Conservation (phyloP, 768 basidiomycete species). For the Termitomyces sp. region DNA sequence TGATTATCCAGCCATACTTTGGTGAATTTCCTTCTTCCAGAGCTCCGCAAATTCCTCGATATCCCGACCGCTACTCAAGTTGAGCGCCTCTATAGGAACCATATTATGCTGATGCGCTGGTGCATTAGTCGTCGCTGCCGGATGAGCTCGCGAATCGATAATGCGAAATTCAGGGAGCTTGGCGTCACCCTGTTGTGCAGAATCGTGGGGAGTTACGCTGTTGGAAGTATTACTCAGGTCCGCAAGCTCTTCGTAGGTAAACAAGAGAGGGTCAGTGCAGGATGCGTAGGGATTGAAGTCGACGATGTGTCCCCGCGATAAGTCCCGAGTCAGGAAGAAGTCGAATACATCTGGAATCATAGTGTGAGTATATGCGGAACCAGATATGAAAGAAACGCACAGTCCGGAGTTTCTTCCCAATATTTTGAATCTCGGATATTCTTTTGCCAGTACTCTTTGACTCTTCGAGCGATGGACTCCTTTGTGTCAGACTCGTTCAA, state of each 20-base stretch:
- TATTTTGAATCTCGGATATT: constrained; percentile 48
- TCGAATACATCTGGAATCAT: constrained; percentile 71
- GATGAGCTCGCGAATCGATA: constrained; percentile 75
- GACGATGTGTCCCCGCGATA: constrained; percentile 72
- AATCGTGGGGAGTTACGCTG: background rate
- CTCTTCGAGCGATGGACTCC: constrained; percentile 44
- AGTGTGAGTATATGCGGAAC: background rate
- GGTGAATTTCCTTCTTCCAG: constrained; percentile 54
- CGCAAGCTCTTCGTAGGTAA: constrained; percentile 74
- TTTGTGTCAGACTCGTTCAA: constrained; percentile 62
- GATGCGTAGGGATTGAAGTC: constrained; percentile 90
- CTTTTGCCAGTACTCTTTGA: constrained; percentile 64
- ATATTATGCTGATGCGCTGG: constrained; percentile 85
- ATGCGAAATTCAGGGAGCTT: constrained; percentile 48
- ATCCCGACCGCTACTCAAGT: constrained; percentile 67
- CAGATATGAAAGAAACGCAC: constrained; percentile 40
- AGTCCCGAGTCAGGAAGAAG: constrained; percentile 79
- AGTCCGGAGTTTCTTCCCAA: constrained; percentile 60
- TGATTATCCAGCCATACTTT: constrained; percentile 19
- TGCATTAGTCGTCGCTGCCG: constrained; percentile 58
- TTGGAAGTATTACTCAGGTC: constrained; percentile 25
- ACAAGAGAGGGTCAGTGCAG: constrained; percentile 85
- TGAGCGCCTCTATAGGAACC: constrained; percentile 87
- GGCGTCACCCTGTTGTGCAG: background rate
- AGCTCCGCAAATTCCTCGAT: constrained; percentile 70